Conservation (phyloP, 163 green algal genomes). For the Picocystis sp. region DNA sequence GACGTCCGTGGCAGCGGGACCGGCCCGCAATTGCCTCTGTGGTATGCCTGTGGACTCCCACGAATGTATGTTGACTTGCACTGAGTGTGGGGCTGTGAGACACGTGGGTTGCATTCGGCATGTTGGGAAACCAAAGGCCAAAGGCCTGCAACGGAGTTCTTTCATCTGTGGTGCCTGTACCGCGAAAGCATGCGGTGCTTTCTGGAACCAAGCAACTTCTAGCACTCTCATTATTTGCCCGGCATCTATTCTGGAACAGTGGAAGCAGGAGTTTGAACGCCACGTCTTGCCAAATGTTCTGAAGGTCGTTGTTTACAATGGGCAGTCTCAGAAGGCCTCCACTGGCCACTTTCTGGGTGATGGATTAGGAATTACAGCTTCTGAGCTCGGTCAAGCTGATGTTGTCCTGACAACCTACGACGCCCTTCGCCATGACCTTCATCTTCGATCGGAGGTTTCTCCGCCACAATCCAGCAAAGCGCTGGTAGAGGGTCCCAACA, state of each 20-base stretch:
- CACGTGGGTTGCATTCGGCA: too few relatives aligned
- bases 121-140: too few relatives aligned
- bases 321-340: slow-evolving; percentile 20
- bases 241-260: slow-evolving; percentile 63
- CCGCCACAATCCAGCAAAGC: background rate
- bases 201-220: too few relatives aligned
- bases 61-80: too few relatives aligned
- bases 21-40: too few relatives aligned
- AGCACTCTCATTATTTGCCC: slow-evolving; percentile 78
- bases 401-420: slow-evolving; percentile 83
- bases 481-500: slow-evolving; percentile 1
- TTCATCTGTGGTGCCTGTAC: too few relatives aligned
- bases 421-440: slow-evolving; percentile 39
- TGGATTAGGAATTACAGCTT: slow-evolving; percentile 20
- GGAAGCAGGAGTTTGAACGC: slow-evolving; percentile 16
- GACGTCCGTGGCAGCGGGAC: too few relatives aligned
- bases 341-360: slow-evolving; percentile 10
- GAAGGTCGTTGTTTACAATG: slow-evolving; percentile 50
- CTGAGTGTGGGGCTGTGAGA: too few relatives aligned
- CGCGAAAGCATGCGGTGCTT: too few relatives aligned
- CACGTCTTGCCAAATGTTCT: slow-evolving; percentile 19
- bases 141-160: too few relatives aligned
- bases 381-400: slow-evolving; percentile 43
- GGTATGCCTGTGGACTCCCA: too few relatives aligned
- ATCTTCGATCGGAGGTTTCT: slow-evolving; percentile 13